Evolutionary conservation across 345 rosid genomes (phyloP).

Genomic region (Conringia planisiliqua): DNA sequence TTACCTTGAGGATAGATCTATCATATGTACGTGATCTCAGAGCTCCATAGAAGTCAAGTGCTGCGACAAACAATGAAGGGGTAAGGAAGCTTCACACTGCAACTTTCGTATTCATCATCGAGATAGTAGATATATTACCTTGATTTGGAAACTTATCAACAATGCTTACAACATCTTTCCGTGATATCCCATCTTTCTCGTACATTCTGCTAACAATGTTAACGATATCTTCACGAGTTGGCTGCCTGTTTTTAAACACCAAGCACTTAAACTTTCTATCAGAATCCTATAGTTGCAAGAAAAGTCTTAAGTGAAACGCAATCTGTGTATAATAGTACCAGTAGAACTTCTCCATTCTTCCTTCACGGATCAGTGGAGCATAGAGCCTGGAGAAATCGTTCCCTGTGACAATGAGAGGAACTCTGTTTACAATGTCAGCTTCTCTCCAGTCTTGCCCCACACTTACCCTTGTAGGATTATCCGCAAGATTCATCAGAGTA

Average conservation of each 20-base stretch:
- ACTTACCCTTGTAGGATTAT: constrained; percentile 95
- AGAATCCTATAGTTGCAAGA: neutral
- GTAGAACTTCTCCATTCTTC: constrained; percentile 95
- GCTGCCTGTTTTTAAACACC: constrained; percentile 62
- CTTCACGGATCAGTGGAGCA: constrained; percentile 98
- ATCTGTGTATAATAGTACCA: constrained; percentile 43
- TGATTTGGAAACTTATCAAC: constrained; percentile 85
- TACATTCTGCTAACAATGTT: constrained; percentile 88
- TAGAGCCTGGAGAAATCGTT: constrained; percentile 85
- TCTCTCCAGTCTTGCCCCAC: constrained; percentile 96
- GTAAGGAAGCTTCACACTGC: neutral
- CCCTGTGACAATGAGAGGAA: constrained; percentile 88
- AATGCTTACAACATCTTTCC: constrained; percentile 56
- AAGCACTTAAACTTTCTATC: constrained; percentile 17
- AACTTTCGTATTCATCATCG: neutral
- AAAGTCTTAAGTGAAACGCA: neutral
- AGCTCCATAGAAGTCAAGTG: constrained; percentile 95
- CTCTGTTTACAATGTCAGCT: constrained; percentile 67
- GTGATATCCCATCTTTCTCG: constrained; percentile 77
- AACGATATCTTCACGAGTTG: constrained; percentile 74
- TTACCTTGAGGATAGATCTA: constrained; percentile 77
- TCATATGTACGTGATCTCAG: constrained; percentile 91
- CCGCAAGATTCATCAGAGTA: constrained; percentile 86
- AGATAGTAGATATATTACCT: constrained; percentile 42
- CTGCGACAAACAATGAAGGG: constrained; percentile 34